A percentile compares a stretch with the other conserved stretches of the same genome.
Evolutionary conservation across 768 basidiomycete species (phyloP).

Genomic region (Rhizopogon vinicolor): DNA sequence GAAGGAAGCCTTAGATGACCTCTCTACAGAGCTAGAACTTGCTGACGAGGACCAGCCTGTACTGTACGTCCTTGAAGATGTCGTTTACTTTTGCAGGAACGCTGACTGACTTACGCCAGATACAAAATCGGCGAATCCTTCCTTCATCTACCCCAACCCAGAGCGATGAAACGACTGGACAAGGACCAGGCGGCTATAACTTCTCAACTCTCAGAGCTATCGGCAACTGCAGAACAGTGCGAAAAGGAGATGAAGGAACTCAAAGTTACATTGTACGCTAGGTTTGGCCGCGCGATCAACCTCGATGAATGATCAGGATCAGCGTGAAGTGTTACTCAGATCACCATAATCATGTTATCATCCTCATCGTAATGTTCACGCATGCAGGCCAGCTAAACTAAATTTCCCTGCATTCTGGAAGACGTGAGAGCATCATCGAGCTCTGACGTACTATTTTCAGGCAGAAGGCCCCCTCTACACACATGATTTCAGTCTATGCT

Average conservation of each 20-base stretch:
- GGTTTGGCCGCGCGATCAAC: slow-evolving; percentile 92
- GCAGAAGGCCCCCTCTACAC: too few relatives aligned
- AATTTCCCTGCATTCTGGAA: too few relatives aligned
- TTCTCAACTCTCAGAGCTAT: slow-evolving; percentile 45
- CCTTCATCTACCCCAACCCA: slow-evolving; percentile 66
- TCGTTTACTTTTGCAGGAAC: neutral
- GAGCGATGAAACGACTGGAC: slow-evolving; percentile 69
- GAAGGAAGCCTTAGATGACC: slow-evolving; percentile 91
- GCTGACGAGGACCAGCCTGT: slow-evolving; percentile 81
- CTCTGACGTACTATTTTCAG: neutral
- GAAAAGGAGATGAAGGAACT: slow-evolving; percentile 76
- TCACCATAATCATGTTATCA: neutral
- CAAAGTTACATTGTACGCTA: slow-evolving; percentile 78
- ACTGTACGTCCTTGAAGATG: slow-evolving; percentile 43
- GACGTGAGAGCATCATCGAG: neutral
- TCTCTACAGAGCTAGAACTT: slow-evolving; percentile 83
- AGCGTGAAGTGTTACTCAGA: neutral
- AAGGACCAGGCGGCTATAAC: slow-evolving; percentile 61
- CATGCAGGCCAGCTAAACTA: neutral
- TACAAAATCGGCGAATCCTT: slow-evolving; percentile 92
- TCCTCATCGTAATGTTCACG: neutral
- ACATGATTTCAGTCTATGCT: too few relatives aligned
- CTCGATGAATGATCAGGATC: slow-evolving; percentile 58
- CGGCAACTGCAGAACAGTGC: slow-evolving; percentile 54
- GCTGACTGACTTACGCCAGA: slow-evolving; percentile 31